Percentiles rank a stretch among this genome's conserved stretches.
Conservation (phyloP, 352 stramenopile species). For the Pythium rishiriense region DNA sequence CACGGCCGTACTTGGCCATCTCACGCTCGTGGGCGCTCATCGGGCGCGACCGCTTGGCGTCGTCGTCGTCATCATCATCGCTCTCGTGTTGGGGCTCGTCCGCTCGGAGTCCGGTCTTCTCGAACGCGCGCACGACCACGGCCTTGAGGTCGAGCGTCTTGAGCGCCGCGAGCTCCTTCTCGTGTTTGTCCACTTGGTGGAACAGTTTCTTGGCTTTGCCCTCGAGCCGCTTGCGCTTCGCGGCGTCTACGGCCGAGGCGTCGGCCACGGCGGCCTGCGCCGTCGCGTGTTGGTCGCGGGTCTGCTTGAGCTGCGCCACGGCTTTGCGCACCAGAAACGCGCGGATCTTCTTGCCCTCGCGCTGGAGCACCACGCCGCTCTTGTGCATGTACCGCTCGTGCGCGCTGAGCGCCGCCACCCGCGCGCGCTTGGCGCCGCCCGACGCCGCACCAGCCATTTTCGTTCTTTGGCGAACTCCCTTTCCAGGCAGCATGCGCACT, state of each 20-base stretch:
- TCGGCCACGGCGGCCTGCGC: not conserved
- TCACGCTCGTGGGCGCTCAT: conserved; percentile 19
- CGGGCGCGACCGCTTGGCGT: too few relatives aligned
- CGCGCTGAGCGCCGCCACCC: conserved; percentile 44
- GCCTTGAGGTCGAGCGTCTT: conserved; percentile 59
- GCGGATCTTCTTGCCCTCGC: conserved; percentile 75
- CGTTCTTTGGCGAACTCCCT: too few relatives aligned
- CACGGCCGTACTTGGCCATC: conserved; percentile 28
- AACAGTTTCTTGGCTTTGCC: conserved; percentile 44
- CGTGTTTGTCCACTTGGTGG: conserved; percentile 40
- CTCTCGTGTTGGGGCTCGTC: conserved; percentile 24
- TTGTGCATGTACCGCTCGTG: conserved; percentile 77
- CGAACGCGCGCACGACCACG: conserved; percentile 42
- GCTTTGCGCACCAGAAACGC: conserved; percentile 63
- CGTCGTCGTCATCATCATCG: conserved; percentile 26
- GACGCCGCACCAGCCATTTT: conserved; percentile 12
- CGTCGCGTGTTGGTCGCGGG: conserved; percentile 33
- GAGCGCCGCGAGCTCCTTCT: conserved; percentile 55
- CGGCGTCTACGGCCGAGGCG: conserved; percentile 13
- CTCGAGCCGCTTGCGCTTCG: conserved; percentile 35
- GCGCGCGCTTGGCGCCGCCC: conserved; percentile 44
- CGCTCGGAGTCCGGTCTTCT: conserved; percentile 44
- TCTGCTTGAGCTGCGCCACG: conserved; percentile 76
- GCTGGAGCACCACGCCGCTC: conserved; percentile 64
- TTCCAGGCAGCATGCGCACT: too few relatives aligned